Evolutionary conservation across 2,329 filamentous ascomycete species (phyloP).

Genomic region (Clarireedia hainanense): DNA sequence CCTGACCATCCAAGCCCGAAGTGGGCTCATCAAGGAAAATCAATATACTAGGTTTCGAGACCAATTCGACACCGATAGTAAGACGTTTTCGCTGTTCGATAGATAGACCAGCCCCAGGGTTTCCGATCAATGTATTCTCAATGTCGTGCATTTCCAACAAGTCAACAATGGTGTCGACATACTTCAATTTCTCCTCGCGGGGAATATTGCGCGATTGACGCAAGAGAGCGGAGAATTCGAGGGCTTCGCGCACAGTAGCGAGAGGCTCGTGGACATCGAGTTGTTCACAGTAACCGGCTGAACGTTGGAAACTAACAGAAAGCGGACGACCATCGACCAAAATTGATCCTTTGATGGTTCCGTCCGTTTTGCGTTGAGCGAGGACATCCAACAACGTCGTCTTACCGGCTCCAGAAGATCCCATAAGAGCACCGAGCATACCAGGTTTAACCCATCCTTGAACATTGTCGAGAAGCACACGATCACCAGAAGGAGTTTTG

Average conservation of each 20-base stretch:
- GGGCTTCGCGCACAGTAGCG: slow-evolving; percentile 77
- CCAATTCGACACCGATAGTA: slow-evolving; percentile 53
- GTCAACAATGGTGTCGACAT: slow-evolving; percentile 69
- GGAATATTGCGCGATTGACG: slow-evolving; percentile 69
- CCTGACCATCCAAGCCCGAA: slow-evolving; percentile 54
- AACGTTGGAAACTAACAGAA: slow-evolving; percentile 78
- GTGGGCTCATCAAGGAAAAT: slow-evolving; percentile 58
- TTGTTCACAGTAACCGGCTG: slow-evolving; percentile 64
- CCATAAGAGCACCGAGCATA: slow-evolving; percentile 55
- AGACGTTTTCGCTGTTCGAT: slow-evolving; percentile 55
- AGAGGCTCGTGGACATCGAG: slow-evolving; percentile 83
- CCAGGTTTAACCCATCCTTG: slow-evolving; percentile 56
- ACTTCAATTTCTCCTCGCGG: slow-evolving; percentile 65
- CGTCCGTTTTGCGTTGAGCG: slow-evolving; percentile 79
- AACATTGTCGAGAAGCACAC: slow-evolving; percentile 60
- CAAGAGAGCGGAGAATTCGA: slow-evolving; percentile 76
- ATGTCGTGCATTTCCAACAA: slow-evolving; percentile 62
- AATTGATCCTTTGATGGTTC: slow-evolving; percentile 81
- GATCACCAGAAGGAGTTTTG: slow-evolving; percentile 51
- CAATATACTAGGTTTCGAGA: slow-evolving; percentile 48
- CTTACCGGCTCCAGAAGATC: slow-evolving; percentile 67
- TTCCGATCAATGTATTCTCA: slow-evolving; percentile 56
- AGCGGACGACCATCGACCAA: slow-evolving; percentile 54
- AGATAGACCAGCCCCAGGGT: slow-evolving; percentile 52
- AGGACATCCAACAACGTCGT: slow-evolving; percentile 83